phyloP scores from a whole-genome alignment of 1,139 yeast species.

The Kurtzmaniella quercitrusa region DNA sequence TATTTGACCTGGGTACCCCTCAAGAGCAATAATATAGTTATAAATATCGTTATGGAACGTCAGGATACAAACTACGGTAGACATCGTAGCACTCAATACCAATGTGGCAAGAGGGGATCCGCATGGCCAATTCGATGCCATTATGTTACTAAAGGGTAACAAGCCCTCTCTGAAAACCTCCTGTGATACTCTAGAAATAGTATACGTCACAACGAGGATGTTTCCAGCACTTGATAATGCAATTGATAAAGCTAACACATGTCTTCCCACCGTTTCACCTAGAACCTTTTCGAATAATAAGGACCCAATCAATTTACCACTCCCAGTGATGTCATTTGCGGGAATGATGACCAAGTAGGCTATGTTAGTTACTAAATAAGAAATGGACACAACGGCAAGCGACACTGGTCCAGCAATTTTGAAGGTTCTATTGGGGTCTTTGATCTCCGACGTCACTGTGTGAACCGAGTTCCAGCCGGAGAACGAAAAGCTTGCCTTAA shows the following conservation, averaged over 20 bases:
- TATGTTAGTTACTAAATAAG: slow-evolving; percentile 51
- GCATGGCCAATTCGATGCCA: slow-evolving; percentile 56
- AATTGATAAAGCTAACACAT: slow-evolving; percentile 50
- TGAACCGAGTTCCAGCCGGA: slow-evolving; percentile 67
- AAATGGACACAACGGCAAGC: slow-evolving; percentile 40
- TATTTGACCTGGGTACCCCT: slow-evolving; percentile 63
- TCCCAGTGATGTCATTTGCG: slow-evolving; percentile 45
- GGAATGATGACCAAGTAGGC: slow-evolving; percentile 56
- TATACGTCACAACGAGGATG: slow-evolving; percentile 56
- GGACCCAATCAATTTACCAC: slow-evolving; percentile 60
- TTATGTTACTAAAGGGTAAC: slow-evolving; percentile 45
- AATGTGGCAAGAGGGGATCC: slow-evolving; percentile 54
- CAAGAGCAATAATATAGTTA: slow-evolving; percentile 67
- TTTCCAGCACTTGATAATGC: slow-evolving; percentile 62
- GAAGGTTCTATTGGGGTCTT: slow-evolving; percentile 53
- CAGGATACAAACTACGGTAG: slow-evolving; percentile 45
- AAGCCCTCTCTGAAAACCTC: slow-evolving; percentile 63
- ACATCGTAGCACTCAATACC: slow-evolving; percentile 29
- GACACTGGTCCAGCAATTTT: slow-evolving; percentile 61
- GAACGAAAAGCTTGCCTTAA: slow-evolving; percentile 57
- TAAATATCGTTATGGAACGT: slow-evolving; percentile 80
- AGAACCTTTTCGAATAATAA: slow-evolving; percentile 52
- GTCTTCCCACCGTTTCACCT: slow-evolving; percentile 49
- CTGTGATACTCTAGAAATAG: slow-evolving; percentile 58
- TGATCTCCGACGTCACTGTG: slow-evolving; percentile 56